A percentile compares a stretch with the other conserved stretches of the same genome.
Conservation (phyloP, 371 early-diverging fungal genomes). For the Mortierella sp. region DNA sequence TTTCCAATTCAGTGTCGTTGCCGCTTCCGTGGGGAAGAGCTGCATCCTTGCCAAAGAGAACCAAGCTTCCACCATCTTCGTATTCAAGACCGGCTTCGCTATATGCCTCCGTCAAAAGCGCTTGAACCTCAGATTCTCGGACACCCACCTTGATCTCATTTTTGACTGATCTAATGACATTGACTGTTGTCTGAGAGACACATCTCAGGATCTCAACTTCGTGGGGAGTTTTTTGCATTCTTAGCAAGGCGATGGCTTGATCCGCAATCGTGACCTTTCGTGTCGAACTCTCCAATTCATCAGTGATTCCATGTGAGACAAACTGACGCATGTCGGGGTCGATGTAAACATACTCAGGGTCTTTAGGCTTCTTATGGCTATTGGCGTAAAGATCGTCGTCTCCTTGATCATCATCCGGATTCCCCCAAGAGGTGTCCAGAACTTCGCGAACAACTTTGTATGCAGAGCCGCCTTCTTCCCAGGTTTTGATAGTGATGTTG, state of each 20-base stretch:
- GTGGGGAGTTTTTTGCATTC: slow-evolving; percentile 64
- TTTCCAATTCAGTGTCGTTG: slow-evolving; percentile 52
- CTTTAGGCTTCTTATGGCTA: slow-evolving; percentile 20
- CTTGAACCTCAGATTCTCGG: slow-evolving; percentile 62
- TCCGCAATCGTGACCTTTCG: slow-evolving; percentile 59
- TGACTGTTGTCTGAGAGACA: slow-evolving; percentile 64
- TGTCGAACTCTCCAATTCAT: slow-evolving; percentile 21
- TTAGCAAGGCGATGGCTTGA: slow-evolving; percentile 57
- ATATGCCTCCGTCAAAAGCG: slow-evolving; percentile 57
- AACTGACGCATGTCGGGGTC: slow-evolving; percentile 66
- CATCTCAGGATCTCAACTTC: slow-evolving; percentile 69
- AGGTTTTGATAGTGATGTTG: slow-evolving; percentile 49
- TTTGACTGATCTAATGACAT: slow-evolving; percentile 63
- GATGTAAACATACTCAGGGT: slow-evolving; percentile 48
- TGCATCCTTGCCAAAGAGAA: slow-evolving; percentile 67
- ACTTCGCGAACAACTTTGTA: slow-evolving; percentile 58
- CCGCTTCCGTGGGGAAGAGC: slow-evolving; percentile 72
- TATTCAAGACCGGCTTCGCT: slow-evolving; percentile 58
- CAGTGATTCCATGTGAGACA: slow-evolving; percentile 59
- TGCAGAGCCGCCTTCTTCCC: slow-evolving; percentile 67
- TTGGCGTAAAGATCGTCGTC: background rate
- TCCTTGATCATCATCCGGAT: slow-evolving; percentile 19
- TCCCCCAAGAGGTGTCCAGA: slow-evolving; percentile 40
- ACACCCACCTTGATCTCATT: slow-evolving; percentile 59
- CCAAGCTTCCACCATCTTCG: slow-evolving; percentile 61